Base-by-base conservation (phyloP, 768 basidiomycete species). In the Suillus luteus region DNA sequence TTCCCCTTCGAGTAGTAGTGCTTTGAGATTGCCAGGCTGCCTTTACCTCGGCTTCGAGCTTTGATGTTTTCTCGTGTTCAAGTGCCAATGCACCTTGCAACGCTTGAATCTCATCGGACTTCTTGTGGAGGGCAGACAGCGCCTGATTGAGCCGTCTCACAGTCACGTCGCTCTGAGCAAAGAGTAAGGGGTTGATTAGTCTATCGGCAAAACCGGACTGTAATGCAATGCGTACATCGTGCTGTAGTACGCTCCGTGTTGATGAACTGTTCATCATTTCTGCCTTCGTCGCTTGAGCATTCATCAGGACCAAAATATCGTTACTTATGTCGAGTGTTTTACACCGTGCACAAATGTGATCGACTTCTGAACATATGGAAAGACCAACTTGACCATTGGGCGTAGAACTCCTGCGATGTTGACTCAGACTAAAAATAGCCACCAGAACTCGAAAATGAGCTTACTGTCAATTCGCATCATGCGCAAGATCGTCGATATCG, bases 91-190 rank as follows among this genome's bases (percentile, higher is more conserved):
- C 65, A 22, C 63, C 65, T 63, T 79, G 74, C 27, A 85, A 75
- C 22, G 72, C 73, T 17, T 74, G 70, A 14, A 83, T 84, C 67
- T 86, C 85, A 64, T 81, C 79, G 0, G 85, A 84, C 66, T 86
- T 86, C 46, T 76, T 75, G 58, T 85, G 79, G 48, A 86, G 78
- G 31, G 83, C 67, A 5, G 74, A 74, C 57, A 83, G 71, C 0
- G 81, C 81, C n/a, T 77, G 74, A 31, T 76, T 79, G 6, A 82
- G 76, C 44, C 78, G 73, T 33, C 76, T 72, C 15, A 71, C 72
- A 19, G 73, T 73, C 4, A 73, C 71, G 38, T 75, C 69, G 2
- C 67, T 67, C 75, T 75, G 24, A 19, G n/a, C 22, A 38, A 31
- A 59, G 14, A 12, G 33, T 46, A 59, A 33, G 11, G 3, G 14